Base-by-base conservation (phyloP, 305 asterid genomes). In the Solanum hybrid region DNA sequence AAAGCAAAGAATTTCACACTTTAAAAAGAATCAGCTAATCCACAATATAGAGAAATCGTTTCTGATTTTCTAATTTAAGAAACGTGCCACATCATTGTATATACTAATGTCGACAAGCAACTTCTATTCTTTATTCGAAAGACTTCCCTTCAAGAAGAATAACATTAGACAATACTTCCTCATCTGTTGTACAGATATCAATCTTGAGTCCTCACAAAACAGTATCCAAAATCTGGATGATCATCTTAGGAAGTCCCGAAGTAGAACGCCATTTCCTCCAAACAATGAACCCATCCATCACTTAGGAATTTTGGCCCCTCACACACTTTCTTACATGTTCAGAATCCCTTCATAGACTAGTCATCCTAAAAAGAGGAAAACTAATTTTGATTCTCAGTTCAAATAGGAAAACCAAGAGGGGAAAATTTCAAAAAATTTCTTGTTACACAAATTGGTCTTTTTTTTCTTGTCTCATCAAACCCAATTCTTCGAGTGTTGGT, bases 361-460 rank as follows among this genome's bases (percentile, higher is more conserved):
- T 81, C 86, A 81, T 81, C 86, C 86, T 40, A 42, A 81, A 81
- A 40, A 40, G 86, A 81, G 67, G 67, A 81, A 81, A 80, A 37
- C 35, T n/a, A 67, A 67, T 67, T n/a, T 67, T 67, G 75, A 67
- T 67, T n/a, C 75, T n/a, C 31, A 67, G 75, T 67, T 67, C 31
- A n/a, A 67, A 67, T 3, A 67, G 75, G 31, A 67, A 67, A 67
- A 67, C 75, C 31, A 67, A 67, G 75, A 67, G 75, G 31, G 75
- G 75, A 67, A n/a, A 67, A 10, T 67, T 67, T 67, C 29, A 11
- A 67, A n/a, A n/a, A 2, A 4, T 1, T n/a, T 67, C 75, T 67
- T 67, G 31, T 67, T n/a, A 67, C 75, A 67, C 75, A 67, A 67
- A 67, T 67, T 67, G 75, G 31, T 67, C 75, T 6, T 67, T 67